Conservation (phyloP, 1,284 basidiomycete species). For the Volvariella volvacea region DNA sequence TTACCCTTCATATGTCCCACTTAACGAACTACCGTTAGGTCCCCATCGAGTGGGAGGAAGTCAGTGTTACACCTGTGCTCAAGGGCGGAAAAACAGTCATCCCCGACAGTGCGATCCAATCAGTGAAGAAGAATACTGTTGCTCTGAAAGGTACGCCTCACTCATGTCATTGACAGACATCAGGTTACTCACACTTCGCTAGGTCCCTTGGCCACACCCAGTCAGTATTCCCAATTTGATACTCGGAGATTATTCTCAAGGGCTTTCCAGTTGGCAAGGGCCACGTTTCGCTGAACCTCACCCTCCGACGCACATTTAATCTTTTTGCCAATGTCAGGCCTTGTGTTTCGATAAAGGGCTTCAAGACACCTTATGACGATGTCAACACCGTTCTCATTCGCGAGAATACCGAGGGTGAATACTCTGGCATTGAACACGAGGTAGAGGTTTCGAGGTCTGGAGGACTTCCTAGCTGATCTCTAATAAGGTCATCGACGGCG, state of each 20-base stretch:
- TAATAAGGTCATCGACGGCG: conserved; percentile 84
- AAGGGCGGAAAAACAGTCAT: conserved; percentile 97
- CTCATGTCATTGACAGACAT: conserved; percentile 1
- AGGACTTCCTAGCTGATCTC: conserved; percentile 3
- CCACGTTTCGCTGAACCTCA: conserved; percentile 97
- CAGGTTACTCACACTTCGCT: background rate
- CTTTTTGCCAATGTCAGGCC: conserved; percentile 98
- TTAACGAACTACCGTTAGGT: conserved; percentile 44
- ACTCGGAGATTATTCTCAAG: conserved; percentile 3
- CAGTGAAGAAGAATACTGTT: conserved; percentile 96
- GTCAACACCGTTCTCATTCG: conserved; percentile 98
- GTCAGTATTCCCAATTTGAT: conserved; percentile 34
- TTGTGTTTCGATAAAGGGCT: conserved; percentile 93
- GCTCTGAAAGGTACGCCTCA: conserved; percentile 81
- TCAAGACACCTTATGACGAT: conserved; percentile 97
- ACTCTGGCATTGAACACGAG: conserved; percentile 99
- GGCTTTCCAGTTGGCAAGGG: conserved; percentile 83
- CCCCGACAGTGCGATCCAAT: conserved; percentile 86
- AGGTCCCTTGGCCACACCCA: conserved; percentile 93
- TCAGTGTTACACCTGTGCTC: conserved; percentile 91
- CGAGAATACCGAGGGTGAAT: conserved; percentile 99
- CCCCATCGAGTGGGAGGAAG: conserved; percentile 98
- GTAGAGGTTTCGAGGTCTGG: conserved; percentile 33
- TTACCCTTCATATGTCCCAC: background rate
- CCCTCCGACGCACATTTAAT: conserved; percentile 94